Conservation (phyloP, 1,284 basidiomycete genomes). For the Microbotryum violaceum region DNA sequence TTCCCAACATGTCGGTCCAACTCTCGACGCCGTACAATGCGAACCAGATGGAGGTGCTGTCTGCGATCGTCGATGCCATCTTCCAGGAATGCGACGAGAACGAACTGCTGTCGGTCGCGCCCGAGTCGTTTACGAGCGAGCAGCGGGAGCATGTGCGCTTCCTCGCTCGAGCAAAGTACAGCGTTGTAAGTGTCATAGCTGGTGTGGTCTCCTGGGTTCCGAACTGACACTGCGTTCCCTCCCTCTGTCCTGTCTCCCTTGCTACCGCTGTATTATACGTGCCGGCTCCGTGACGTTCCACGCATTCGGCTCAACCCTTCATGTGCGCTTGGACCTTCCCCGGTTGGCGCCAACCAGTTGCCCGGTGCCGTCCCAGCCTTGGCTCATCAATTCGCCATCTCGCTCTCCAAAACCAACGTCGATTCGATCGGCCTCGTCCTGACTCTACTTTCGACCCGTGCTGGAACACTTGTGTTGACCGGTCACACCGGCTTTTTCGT, state of each 20-base stretch:
- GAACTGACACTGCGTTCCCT: too few species aligned
- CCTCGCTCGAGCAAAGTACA: not conserved
- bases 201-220: too few species aligned
- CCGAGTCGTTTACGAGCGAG: not conserved
- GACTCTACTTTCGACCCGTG: constrained; percentile 18
- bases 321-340: too few species aligned
- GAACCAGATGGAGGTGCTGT: constrained; percentile 10
- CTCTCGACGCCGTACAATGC: constrained; percentile 1
- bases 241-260: too few species aligned
- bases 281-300: too few species aligned
- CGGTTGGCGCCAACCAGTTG: not conserved
- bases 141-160: constrained; percentile 11
- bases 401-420: constrained; percentile 22
- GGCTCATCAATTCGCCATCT: constrained; percentile 11
- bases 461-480: constrained; percentile 24
- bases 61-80: constrained; percentile 16
- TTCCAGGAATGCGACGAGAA: constrained; percentile 11
- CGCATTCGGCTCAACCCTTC: too few species aligned
- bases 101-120: constrained; percentile 1
- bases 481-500: constrained; percentile 15
- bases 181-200: too few species aligned
- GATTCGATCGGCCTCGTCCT: constrained; percentile 12
- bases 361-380: constrained; percentile 20
- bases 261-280: too few species aligned
- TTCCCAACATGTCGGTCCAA: not conserved